Conservation (phyloP, 768 basidiomycete genomes). For the Polyporus arcularius region DNA sequence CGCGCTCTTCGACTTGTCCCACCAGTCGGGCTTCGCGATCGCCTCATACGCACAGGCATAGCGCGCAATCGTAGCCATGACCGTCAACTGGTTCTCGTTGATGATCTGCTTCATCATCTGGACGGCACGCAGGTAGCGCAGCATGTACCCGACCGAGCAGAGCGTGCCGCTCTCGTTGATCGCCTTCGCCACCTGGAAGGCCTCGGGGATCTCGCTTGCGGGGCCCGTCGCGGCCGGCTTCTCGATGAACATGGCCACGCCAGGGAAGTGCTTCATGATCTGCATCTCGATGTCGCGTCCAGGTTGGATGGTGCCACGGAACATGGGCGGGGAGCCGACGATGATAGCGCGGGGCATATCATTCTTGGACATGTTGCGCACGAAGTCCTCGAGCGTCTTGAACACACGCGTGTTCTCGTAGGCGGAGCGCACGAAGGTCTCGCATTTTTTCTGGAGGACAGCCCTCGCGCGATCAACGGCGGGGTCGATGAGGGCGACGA, state of each 20-base stretch:
- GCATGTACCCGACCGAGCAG: slow-evolving; percentile 95
- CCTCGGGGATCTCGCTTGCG: slow-evolving; percentile 62
- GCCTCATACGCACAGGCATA: slow-evolving; percentile 88
- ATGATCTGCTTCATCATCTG: slow-evolving; percentile 98
- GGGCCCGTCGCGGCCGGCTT: slow-evolving; percentile 90
- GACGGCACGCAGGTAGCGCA: slow-evolving; percentile 90
- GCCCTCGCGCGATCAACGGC: slow-evolving; percentile 76
- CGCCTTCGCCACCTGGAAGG: slow-evolving; percentile 68
- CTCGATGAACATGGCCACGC: slow-evolving; percentile 87
- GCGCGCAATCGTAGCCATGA: slow-evolving; percentile 95
- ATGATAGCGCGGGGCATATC: slow-evolving; percentile 81
- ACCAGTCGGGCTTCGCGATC: slow-evolving; percentile 86
- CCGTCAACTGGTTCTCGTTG: slow-evolving; percentile 88
- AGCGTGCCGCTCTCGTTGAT: slow-evolving; percentile 72
- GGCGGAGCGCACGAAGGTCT: slow-evolving; percentile 90
- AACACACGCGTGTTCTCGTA: slow-evolving; percentile 88
- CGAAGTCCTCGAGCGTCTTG: slow-evolving; percentile 84
- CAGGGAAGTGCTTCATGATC: slow-evolving; percentile 85
- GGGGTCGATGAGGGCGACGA: slow-evolving; percentile 93
- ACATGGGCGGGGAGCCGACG: slow-evolving; percentile 92
- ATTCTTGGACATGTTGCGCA: slow-evolving; percentile 62
- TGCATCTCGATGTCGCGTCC: slow-evolving; percentile 88
- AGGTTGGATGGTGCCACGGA: slow-evolving; percentile 73
- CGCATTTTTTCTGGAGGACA: slow-evolving; percentile 87
- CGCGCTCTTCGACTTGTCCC: slow-evolving; percentile 87